Percentiles rank a stretch among this genome's conserved stretches.
Evolutionary conservation across 2,329 filamentous ascomycete genomes (phyloP).

Genomic region (Xylaria sp.): DNA sequence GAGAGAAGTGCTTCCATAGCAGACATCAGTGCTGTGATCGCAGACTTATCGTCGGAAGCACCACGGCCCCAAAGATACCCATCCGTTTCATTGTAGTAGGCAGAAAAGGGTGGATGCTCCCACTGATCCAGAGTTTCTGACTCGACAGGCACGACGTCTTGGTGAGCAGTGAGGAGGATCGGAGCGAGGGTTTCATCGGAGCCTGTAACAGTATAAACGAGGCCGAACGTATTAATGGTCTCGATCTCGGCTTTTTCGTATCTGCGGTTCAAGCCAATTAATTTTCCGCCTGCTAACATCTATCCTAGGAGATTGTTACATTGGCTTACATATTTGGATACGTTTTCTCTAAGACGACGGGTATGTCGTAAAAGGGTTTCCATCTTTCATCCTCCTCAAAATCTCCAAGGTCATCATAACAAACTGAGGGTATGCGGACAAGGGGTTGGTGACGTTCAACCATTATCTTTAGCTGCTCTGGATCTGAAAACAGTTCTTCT

Average conservation of each 20-base stretch:
- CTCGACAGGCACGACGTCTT: constrained; percentile 25
- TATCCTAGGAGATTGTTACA: background rate
- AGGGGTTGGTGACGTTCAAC: constrained; percentile 17
- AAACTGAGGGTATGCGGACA: constrained; percentile 19
- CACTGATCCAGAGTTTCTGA: constrained; percentile 9
- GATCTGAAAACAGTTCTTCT: constrained; percentile 2
- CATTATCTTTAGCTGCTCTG: constrained; percentile 1
- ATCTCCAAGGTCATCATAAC: constrained; percentile 21
- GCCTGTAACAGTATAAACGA: constrained; percentile 11
- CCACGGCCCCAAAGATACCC: constrained; percentile 17
- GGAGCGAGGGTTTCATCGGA: constrained; percentile 8
- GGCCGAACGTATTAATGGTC: constrained; percentile 14
- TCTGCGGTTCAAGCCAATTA: background rate
- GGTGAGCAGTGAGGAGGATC: constrained; percentile 18
- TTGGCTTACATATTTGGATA: constrained; percentile 18
- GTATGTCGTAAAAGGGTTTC: constrained; percentile 14
- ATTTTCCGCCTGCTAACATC: background rate
- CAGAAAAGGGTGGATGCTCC: constrained; percentile 14
- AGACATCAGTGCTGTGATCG: constrained; percentile 20
- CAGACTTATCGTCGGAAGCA: constrained; percentile 20
- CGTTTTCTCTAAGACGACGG: background rate
- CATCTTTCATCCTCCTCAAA: constrained; percentile 21
- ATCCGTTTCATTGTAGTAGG: constrained; percentile 1
- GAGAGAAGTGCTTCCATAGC: constrained; percentile 21
- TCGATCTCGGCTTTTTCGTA: constrained; percentile 2